phyloP scores from a whole-genome alignment of 2,329 filamentous ascomycete species.

The Dothiorella sarmentorum region DNA sequence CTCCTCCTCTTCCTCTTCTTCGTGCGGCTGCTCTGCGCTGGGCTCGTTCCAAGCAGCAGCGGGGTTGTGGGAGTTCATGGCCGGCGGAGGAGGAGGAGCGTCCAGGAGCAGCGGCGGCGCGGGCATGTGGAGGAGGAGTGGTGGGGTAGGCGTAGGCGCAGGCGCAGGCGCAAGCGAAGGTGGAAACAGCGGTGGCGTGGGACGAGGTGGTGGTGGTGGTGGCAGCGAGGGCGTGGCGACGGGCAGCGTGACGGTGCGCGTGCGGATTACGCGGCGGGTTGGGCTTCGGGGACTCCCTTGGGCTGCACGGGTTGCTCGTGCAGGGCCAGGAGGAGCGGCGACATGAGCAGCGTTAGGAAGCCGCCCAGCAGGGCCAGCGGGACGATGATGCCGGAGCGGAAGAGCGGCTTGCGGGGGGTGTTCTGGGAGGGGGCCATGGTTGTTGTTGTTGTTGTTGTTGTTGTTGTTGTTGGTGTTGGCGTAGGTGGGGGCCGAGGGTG shows the following conservation, averaged over 20 bases:
- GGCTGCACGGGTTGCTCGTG: slow-evolving; percentile 13
- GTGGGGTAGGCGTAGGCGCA: no score
- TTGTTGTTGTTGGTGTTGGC: background rate
- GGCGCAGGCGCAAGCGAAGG: background rate
- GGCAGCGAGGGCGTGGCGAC: background rate
- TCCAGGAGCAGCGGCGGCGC: background rate
- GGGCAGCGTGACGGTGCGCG: slow-evolving; percentile 3
- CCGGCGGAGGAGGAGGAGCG: background rate
- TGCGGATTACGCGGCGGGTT: slow-evolving; percentile 7
- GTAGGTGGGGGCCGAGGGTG: background rate
- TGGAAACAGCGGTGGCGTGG: background rate
- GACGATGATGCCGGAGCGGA: slow-evolving; percentile 14
- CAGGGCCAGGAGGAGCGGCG: slow-evolving; percentile 14
- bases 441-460: background rate
- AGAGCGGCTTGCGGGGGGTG: background rate
- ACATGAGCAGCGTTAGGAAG: slow-evolving; percentile 16
- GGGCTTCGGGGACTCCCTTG: background rate
- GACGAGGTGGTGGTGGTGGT: background rate
- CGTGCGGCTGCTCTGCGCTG: background rate
- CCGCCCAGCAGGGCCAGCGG: slow-evolving; percentile 2
- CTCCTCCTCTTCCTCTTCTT: background rate
- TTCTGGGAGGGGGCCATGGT: background rate
- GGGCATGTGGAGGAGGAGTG: background rate
- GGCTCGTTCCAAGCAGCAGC: background rate
- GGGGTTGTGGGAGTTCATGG: no score